Evolutionary conservation across 2,329 filamentous ascomycete genomes (phyloP), one percentile per base, ranked within the genome.

Genomic region (Alternaria sp.): DNA sequence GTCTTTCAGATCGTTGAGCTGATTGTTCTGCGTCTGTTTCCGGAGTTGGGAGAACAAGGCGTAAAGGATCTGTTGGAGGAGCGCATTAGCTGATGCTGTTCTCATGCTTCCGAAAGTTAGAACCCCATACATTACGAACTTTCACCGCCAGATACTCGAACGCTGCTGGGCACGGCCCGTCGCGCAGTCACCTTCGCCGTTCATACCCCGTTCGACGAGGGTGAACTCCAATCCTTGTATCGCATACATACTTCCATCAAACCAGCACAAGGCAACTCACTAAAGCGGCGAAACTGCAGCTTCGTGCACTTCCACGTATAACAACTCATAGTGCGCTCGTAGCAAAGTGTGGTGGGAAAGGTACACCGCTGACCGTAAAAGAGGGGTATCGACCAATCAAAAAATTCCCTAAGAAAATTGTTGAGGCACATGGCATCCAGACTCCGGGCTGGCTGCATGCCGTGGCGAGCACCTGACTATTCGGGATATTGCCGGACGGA

Each of bases 1-100:
- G 83, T 97, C 70, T 97, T 97, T 75, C 86, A 88, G 47, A 84
- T 96, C 51, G 82, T 98, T 32, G 96, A 99, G 81, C 81, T 95
- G 61, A 78, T 97, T 3, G 83, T 97, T n/a, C 87, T 93, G 60
- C 88, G 91, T 68, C 80, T 98, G 65, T 87, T 97, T 75, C 96
- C 96, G 5, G 96, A 99, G 81, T 79, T 98, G 72, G 86, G 86
- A 57, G 91, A 93, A 72, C 89, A 88, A 76, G 88, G 89, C 40
- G 86, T 93, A 28, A 84, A 85, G 59, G 91, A 93, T 73, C 80
- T 97, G 59, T 88, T 91, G 86, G 89, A 88, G 67, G 91, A 93
- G 80, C 86, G 93, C 73, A 83, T 93, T 52, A 79, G 77, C 60
- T 69, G 68, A 69, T 57, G 49, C 28, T 40, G 32, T 46, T 57